phyloP scores from a whole-genome alignment of 331 rosid species.

The Arachis monticola region DNA sequence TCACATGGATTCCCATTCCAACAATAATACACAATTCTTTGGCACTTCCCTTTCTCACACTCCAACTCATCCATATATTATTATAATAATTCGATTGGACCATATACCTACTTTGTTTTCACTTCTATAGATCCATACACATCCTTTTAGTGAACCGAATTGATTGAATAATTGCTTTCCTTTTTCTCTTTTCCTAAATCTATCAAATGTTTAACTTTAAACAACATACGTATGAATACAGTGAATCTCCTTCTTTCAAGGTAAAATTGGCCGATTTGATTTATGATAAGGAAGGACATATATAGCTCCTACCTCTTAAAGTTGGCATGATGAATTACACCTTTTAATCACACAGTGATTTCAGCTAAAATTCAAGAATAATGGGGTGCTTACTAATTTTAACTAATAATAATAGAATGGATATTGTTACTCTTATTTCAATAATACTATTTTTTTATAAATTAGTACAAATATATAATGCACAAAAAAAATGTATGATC shows the following conservation, averaged over 20 bases:
- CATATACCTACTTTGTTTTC: conserved; percentile 36
- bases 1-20: conserved; percentile 66
- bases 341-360: no score
- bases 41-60: conserved; percentile 29
- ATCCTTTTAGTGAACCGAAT: conserved; percentile 38
- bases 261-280: conserved; percentile 33
- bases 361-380: no score
- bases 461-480: no score
- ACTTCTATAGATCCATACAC: conserved; percentile 41
- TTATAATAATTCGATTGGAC: conserved; percentile 36
- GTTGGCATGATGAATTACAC: no score
- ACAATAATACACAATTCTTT: conserved; percentile 35
- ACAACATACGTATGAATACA: conserved; percentile 31
- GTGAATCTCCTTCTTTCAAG: conserved; percentile 42
- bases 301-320: not conserved
- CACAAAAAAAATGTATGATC: no score
- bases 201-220: conserved; percentile 37
- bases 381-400: no score
- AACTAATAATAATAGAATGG: no score
- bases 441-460: no score
- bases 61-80: conserved; percentile 45
- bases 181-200: conserved; percentile 29
- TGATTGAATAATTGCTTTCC: not conserved
- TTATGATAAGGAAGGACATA: conserved; percentile 12
- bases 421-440: no score